Evolutionary conservation across 73 alveolate genomes (phyloP).

Genomic region (Symbiodinium natans): DNA sequence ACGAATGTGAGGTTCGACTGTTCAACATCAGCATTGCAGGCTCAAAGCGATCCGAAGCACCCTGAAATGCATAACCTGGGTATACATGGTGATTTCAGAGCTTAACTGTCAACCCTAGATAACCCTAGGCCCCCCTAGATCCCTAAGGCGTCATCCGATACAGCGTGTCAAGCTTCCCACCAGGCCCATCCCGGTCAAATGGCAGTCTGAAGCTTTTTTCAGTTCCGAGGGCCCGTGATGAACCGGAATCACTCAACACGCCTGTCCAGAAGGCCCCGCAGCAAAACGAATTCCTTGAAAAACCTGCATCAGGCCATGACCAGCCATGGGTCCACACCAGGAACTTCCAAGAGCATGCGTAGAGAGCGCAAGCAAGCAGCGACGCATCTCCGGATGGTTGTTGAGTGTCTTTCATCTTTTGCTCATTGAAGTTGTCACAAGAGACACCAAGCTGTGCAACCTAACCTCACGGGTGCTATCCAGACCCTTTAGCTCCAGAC

Average conservation of each 20-base stretch:
- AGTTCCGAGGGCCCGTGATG: background rate
- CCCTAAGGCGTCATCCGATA: background rate
- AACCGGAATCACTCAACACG: background rate
- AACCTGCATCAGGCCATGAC: too few species aligned
- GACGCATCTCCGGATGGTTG: background rate
- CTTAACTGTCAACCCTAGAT: background rate
- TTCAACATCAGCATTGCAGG: background rate
- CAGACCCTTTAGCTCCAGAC: background rate
- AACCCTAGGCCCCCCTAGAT: too few species aligned
- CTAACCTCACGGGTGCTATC: background rate
- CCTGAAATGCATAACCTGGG: background rate
- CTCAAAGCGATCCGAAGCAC: background rate
- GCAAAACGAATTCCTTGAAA: too few species aligned
- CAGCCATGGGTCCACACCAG: background rate
- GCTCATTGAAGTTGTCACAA: background rate
- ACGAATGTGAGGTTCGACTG: background rate
- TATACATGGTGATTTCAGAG: background rate
- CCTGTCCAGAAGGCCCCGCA: too few species aligned
- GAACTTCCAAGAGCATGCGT: background rate
- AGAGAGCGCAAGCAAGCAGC: background rate
- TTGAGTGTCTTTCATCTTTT: background rate
- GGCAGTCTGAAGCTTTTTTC: background rate
- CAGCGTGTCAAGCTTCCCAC: background rate
- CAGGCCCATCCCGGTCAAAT: background rate
- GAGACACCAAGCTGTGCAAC: background rate